These are phyloP conservation scores for Hymenotorrendiella dingleyae DNA, from an alignment of 2,329 filamentous ascomycete species.

Conservation along the genomic window DNA sequence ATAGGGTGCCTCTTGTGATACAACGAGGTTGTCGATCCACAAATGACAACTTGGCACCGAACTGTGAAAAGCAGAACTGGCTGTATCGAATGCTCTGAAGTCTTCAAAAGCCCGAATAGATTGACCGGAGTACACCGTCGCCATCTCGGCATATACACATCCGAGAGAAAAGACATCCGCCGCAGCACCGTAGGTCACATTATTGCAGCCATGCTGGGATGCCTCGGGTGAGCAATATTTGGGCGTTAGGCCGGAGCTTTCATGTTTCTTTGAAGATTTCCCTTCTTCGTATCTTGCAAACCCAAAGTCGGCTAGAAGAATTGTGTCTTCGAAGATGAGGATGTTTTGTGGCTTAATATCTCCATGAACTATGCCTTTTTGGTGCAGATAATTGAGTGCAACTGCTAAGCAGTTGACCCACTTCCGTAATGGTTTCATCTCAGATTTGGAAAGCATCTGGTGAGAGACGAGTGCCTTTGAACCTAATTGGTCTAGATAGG, in stretches of 20 bases:
- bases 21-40: background rate
- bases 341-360: background rate
- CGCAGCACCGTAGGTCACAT: background rate
- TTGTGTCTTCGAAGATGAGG: background rate
- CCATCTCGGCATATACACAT: constrained; percentile 1
- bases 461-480: background rate
- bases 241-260: background rate
- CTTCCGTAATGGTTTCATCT: background rate
- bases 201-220: background rate
- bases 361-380: background rate
- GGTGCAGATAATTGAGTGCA: background rate
- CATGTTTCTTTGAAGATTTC: background rate
- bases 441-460: background rate
- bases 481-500: background rate
- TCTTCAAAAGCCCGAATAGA: background rate
- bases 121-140: background rate
- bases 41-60: background rate
- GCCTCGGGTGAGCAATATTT: background rate
- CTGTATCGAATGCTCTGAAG: background rate
- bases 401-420: background rate
- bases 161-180: background rate
- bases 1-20: background rate
- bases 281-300: background rate
- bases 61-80: background rate
- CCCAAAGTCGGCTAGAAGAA: background rate